These are phyloP conservation scores for Deinandra increscens DNA, from an alignment of 129 eudicot genomes.

Conservation along the genomic window DNA sequence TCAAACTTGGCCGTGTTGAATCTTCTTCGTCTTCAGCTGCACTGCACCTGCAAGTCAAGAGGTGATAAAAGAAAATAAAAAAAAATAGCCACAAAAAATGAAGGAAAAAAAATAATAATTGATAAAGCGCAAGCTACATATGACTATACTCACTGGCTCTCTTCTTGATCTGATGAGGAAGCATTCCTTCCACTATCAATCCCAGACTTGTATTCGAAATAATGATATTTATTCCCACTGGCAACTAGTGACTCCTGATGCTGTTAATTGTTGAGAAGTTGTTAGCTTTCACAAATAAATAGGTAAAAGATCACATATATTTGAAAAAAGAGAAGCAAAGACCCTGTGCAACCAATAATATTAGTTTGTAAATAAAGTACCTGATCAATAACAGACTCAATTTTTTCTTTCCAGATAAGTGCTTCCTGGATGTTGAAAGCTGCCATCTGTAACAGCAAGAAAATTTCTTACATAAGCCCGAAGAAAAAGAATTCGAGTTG, in stretches of 20 bases:
- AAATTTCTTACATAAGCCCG: not conserved
- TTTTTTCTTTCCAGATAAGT: slow-evolving; percentile 92
- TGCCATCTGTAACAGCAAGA: slow-evolving; percentile 67
- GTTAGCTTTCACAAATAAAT: slow-evolving; percentile 16
- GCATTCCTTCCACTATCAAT: slow-evolving; percentile 72
- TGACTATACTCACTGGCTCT: slow-evolving; percentile 77
- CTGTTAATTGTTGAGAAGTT: slow-evolving; percentile 42
- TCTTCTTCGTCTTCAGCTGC: slow-evolving; percentile 93
- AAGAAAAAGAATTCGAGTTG: not conserved
- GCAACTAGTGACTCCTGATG: slow-evolving; percentile 86
- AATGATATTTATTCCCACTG: slow-evolving; percentile 67
- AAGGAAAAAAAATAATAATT: not conserved
- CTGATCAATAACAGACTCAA: slow-evolving; percentile 96
- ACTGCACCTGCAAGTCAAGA: slow-evolving; percentile 57
- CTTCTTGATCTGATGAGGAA: slow-evolving; percentile 95
- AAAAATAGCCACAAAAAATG: not conserved
- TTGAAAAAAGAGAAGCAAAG: not conserved
- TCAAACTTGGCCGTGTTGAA: slow-evolving; percentile 42
- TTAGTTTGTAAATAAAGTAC: slow-evolving; percentile 33
- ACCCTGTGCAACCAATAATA: not conserved
- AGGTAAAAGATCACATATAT: not conserved
- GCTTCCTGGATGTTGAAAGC: slow-evolving; percentile 99
- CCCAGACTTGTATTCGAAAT: slow-evolving; percentile 89
- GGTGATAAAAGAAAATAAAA: not conserved
- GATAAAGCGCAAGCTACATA: not conserved